Percentiles rank a stretch among this genome's conserved stretches.
phyloP scores from a whole-genome alignment of 352 stramenopile genomes.

The Peronospora farinosa region DNA sequence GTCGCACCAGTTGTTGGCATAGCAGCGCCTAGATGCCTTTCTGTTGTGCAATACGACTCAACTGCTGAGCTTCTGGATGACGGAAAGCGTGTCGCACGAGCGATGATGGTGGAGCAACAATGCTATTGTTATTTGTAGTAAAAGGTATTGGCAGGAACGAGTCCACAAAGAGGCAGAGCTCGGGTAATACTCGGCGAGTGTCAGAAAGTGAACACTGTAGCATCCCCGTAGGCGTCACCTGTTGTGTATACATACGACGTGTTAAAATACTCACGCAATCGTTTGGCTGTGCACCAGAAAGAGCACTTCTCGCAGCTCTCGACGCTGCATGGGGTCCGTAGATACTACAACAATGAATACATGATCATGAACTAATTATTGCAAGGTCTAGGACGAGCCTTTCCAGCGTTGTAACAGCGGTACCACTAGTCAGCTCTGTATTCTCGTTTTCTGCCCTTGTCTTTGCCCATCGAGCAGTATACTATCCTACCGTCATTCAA shows the following conservation, averaged over 20 bases:
- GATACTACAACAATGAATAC: neutral
- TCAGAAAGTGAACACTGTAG: constrained; percentile 24
- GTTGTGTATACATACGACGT: constrained; percentile 44
- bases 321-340: constrained; percentile 5
- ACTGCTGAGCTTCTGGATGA: constrained; percentile 42
- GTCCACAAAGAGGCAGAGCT: constrained; percentile 42
- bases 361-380: neutral
- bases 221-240: constrained; percentile 19
- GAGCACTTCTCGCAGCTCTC: constrained; percentile 8
- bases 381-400: neutral
- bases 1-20: constrained; percentile 42
- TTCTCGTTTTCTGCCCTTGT: too few relatives aligned
- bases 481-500: too few relatives aligned
- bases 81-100: constrained; percentile 31
- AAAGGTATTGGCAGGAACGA: constrained; percentile 13
- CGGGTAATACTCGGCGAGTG: constrained; percentile 32
- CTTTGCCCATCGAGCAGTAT: too few relatives aligned
- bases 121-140: neutral
- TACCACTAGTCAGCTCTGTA: neutral
- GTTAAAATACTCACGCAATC: constrained; percentile 38
- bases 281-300: constrained; percentile 31
- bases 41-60: constrained; percentile 49
- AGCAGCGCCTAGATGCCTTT: constrained; percentile 47
- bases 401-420: too few relatives aligned
- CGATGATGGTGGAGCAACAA: neutral